phyloP scores from a whole-genome alignment of 768 basidiomycete genomes.

The Pleurotus eryngii region DNA sequence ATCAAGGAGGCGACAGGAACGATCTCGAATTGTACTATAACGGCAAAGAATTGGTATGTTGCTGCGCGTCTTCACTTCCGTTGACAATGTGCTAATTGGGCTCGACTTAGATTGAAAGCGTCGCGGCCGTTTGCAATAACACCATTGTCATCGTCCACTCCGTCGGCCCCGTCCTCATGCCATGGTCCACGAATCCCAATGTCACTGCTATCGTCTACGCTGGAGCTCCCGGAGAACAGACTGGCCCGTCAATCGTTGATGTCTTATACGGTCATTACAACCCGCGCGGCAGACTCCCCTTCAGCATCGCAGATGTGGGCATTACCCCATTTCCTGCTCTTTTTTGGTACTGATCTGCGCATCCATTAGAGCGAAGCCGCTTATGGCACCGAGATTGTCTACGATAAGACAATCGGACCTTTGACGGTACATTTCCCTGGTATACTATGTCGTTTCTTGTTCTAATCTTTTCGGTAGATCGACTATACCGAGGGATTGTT shows the following conservation, averaged over 20 bases:
- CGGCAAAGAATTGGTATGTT: no score
- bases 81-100: no score
- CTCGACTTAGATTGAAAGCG: no score
- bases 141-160: no score
- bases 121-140: no score
- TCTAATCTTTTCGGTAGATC: background rate
- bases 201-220: slow-evolving; percentile 70
- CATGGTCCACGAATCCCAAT: slow-evolving; percentile 73
- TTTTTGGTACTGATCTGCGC: background rate
- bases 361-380: background rate
- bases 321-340: background rate
- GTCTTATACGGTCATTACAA: slow-evolving; percentile 69
- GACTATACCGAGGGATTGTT: slow-evolving; percentile 27
- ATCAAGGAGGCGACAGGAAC: no score
- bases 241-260: slow-evolving; percentile 66
- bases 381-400: slow-evolving; percentile 1
- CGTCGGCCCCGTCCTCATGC: slow-evolving; percentile 47
- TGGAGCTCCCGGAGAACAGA: slow-evolving; percentile 62
- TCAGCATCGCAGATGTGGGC: slow-evolving; percentile 60
- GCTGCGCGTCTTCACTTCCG: background rate
- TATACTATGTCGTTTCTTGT: background rate
- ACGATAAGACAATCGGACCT: slow-evolving; percentile 10
- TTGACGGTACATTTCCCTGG: slow-evolving; percentile 12
- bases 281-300: slow-evolving; percentile 62
- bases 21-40: no score